These are phyloP conservation scores for Syncephalastrum racemosum DNA, from an alignment of 371 early-diverging fungal species.

Conservation along the genomic window DNA sequence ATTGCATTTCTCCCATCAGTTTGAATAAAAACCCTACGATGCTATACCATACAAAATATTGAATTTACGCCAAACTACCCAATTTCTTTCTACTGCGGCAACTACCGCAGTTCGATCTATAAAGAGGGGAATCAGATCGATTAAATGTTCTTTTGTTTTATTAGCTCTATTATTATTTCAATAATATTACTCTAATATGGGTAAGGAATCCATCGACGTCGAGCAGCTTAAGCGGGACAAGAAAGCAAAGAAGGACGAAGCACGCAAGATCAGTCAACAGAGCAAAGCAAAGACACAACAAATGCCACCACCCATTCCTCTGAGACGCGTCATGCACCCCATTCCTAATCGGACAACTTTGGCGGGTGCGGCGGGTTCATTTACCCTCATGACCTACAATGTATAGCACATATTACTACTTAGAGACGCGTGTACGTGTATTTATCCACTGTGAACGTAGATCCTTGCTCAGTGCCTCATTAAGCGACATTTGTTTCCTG, in stretches of 20 bases:
- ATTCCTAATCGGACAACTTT: constrained; percentile 17
- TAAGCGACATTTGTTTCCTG: constrained; percentile 56
- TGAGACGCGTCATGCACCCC: constrained; percentile 20
- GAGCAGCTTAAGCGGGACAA: constrained; percentile 16
- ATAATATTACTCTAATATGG: constrained; percentile 11
- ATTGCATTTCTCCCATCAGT: no score
- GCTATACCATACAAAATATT: no score
- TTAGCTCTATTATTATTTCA: neutral
- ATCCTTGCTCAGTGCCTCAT: constrained; percentile 54
- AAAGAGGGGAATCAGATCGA: no score
- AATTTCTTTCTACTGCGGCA: no score
- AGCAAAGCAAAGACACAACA: constrained; percentile 6
- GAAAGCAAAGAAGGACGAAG: constrained; percentile 19
- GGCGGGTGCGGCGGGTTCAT: constrained; percentile 6
- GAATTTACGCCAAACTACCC: no score
- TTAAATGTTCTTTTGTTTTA: no score
- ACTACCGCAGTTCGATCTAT: no score
- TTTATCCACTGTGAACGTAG: constrained; percentile 21
- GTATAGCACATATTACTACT: constrained; percentile 11
- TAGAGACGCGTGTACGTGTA: neutral
- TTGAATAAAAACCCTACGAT: no score
- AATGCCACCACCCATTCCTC: constrained; percentile 17
- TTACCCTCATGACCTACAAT: constrained; percentile 42
- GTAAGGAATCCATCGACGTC: constrained; percentile 13
- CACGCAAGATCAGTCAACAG: constrained; percentile 11